Evolutionary conservation across 257 asterid genomes (phyloP), one percentile per base, ranked within the genome.

Genomic region (Gardenia jasminoides): DNA sequence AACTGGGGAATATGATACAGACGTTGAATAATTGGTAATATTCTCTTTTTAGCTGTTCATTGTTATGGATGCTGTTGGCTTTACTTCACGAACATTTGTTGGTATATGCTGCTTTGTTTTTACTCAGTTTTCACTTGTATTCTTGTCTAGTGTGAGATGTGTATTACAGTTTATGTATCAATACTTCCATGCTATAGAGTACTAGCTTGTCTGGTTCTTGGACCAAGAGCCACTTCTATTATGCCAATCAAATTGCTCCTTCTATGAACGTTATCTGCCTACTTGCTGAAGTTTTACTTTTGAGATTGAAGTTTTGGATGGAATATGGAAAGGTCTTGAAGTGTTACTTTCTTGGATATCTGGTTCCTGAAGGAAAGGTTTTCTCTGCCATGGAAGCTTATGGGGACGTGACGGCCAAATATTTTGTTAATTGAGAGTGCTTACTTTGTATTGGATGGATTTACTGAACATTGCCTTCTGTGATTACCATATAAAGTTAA

Each of bases 1-100:
- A 96, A 75, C 81, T 96, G 80, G 94, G 94, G 77, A 85, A 85
- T 80, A 96, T 96, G 97, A 88, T 89, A 82, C 84, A 90, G 39
- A 89, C 95, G 1, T 84, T 96, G 78, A 83, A 87, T 10, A 82
- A 90, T 78, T 96, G 99, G 98, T 96, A 86, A 58, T 12, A 19
- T 52, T 46, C 39, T 39, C 68, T 36, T 24, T 76, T 43, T 31
- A 41, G 28, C 10, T 67, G 67, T 62, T 12, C 17, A 24, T 72
- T 36, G 6, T 48, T 64, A 41, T 30, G 17, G 7, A 22, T 48
- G 47, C 56, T 41, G 31, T 65, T 78, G 61, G 70, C 70, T 3
- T 70, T 33, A 78, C 62, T 70, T 20, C 50, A 36, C 24, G 28
- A 65, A 52, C 39, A 24, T 8, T n/a, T 52, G 26, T 36, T 77